Conservation (phyloP, 2,329 filamentous ascomycete species). For the Pseudogymnoascus sp. region DNA sequence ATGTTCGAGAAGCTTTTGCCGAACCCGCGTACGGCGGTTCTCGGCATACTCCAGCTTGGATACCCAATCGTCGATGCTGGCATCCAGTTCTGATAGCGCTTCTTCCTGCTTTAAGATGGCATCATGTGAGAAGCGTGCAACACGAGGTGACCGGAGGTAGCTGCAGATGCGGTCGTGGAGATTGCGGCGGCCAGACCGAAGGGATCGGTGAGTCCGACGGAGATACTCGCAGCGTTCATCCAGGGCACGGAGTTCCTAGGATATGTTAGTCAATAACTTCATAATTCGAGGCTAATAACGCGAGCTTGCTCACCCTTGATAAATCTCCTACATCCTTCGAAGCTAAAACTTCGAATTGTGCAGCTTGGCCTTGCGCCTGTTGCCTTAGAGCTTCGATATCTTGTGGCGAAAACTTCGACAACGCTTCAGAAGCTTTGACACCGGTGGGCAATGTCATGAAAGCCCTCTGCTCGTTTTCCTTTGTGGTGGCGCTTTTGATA, state of each 20-base stretch:
- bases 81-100: constrained; percentile 67
- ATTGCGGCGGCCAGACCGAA: constrained; percentile 68
- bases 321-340: constrained; percentile 57
- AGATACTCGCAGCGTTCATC: constrained; percentile 75
- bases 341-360: constrained; percentile 57
- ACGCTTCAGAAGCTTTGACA: constrained; percentile 46
- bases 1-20: constrained; percentile 76
- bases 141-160: constrained; percentile 64
- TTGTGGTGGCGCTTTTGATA: constrained; percentile 29
- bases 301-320: constrained; percentile 45
- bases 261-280: not conserved
- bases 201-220: constrained; percentile 66
- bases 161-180: constrained; percentile 71
- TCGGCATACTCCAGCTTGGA: constrained; percentile 74
- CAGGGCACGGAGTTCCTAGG: constrained; percentile 63
- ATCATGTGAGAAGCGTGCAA: constrained; percentile 65
- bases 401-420: constrained; percentile 37
- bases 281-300: not conserved
- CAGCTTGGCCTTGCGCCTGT: constrained; percentile 56
- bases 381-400: constrained; percentile 48
- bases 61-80: constrained; percentile 75
- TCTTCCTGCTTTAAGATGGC: constrained; percentile 75
- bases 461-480: constrained; percentile 44
- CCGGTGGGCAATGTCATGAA: constrained; percentile 57
- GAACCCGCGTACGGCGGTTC: constrained; percentile 65